A percentile compares a stretch with the other conserved stretches of the same genome.
Evolutionary conservation across 139 green algal genomes (phyloP).

Genomic region (Deuterostichococcus epilithicus): DNA sequence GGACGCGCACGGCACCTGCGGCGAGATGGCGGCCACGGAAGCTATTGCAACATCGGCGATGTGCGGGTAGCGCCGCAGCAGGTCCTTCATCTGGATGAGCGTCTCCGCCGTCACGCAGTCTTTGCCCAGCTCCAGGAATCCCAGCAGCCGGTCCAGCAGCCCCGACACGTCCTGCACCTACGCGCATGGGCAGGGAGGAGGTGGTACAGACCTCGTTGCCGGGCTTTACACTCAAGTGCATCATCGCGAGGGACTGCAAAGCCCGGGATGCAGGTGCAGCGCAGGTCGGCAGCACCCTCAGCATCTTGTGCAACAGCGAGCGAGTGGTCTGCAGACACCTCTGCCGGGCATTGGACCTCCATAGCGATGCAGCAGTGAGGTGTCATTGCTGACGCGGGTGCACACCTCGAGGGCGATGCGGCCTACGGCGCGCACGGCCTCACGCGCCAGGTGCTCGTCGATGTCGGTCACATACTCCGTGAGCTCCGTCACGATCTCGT

Average conservation of each 20-base stretch:
- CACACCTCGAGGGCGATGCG: constrained; percentile 60
- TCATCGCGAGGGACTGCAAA: too few relatives aligned
- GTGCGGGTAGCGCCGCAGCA: constrained; percentile 78
- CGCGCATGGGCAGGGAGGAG: not conserved
- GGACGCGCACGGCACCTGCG: constrained; percentile 16
- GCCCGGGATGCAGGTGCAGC: too few relatives aligned
- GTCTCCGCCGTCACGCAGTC: constrained; percentile 50
- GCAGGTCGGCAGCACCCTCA: not conserved
- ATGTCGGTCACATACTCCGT: constrained; percentile 73
- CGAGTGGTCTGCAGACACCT: not conserved
- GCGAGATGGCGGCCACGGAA: constrained; percentile 25
- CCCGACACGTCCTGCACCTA: constrained; percentile 75
- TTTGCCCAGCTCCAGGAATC: constrained; percentile 78
- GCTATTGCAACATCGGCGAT: constrained; percentile 50
- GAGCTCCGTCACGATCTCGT: constrained; percentile 91
- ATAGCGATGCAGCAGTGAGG: not conserved
- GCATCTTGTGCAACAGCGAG: not conserved
- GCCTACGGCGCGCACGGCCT: constrained; percentile 68
- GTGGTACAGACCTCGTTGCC: too few relatives aligned
- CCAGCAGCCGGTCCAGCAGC: constrained; percentile 88
- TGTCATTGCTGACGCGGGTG: not conserved
- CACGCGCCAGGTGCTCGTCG: constrained; percentile 61
- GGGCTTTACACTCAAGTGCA: too few relatives aligned
- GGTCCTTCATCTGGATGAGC: constrained; percentile 68
- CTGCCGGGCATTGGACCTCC: not conserved